Base-by-base conservation (phyloP, 1,139 yeast species). In the Scheffersomyces segobiensis region DNA sequence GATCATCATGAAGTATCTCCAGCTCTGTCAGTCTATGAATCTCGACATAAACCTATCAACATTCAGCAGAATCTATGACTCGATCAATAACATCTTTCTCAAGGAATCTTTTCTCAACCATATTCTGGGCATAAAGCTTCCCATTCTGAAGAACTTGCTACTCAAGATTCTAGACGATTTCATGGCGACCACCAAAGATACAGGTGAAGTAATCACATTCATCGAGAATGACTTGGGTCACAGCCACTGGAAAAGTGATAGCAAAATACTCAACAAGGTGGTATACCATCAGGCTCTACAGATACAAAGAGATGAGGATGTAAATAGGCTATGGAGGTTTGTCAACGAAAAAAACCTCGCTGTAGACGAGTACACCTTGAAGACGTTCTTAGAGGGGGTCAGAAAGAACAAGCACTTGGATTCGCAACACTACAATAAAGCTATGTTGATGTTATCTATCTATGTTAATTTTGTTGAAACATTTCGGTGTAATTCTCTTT, bases 41-140 rank as follows among this genome's bases (percentile, higher is more conserved):
- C 60, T 79, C n/a, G 67, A 69, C n/a, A 69, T 73, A 47, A 71
- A 79, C 62, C 66, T 80, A 56, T 65, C 71, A 7, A 79, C 83
- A 1, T 79, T 77, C 71, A 71, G 69, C 55, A 63, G 82, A 52
- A 67, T 80, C 17, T 80, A 80, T 61, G 79, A 76, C 57, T 71
- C 78, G 61, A 74, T 79, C 50, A 67, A 66, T 56, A 79, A 79
- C 59, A 70, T 77, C 2, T 77, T 76, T 55, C 63, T 80, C 32
- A 75, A 78, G 55, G 84, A 80, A 59, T 60, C 68, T 51, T 77
- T 75, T 55, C 67, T 80, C 46, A 73, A 76, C 56, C 69, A 67
- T 52, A 67, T 79, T 53, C 74, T 74, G 52, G 62, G 67, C 50
- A 65, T 75, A 24, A 71, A 74, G 50, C 61, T 80, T 12, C 82